A percentile compares a stretch with the other conserved stretches of the same genome.
Evolutionary conservation across 768 basidiomycete species (phyloP).

Genomic region (Mrakia blollopis): DNA sequence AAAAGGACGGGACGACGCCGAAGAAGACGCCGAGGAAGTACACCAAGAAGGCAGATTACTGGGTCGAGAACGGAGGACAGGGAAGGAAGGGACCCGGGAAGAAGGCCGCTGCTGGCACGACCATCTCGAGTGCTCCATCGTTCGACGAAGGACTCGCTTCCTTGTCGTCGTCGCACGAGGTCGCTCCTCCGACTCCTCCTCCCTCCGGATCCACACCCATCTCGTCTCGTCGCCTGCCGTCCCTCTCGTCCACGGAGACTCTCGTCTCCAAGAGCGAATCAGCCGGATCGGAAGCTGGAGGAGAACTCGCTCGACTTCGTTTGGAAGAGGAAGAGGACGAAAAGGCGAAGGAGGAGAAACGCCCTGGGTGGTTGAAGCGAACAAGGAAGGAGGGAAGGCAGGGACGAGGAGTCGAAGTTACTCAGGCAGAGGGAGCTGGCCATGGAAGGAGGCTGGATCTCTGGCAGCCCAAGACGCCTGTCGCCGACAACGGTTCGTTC

Average conservation of each 20-base stretch:
- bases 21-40: conserved; percentile 26
- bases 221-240: neutral
- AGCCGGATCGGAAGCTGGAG: neutral
- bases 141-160: neutral
- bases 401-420: conserved; percentile 21
- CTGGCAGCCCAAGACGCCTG: conserved; percentile 15
- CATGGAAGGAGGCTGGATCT: conserved; percentile 21
- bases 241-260: conserved; percentile 2
- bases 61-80: conserved; percentile 24
- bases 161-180: neutral
- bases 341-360: conserved; percentile 16
- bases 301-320: conserved; percentile 23
- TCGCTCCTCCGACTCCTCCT: neutral
- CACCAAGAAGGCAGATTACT: conserved; percentile 26
- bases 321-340: conserved; percentile 7
- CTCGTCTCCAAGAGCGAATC: neutral
- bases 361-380: conserved; percentile 27
- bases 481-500: neutral
- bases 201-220: neutral
- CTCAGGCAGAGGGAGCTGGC: neutral
- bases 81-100: conserved; percentile 17
- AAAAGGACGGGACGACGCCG: conserved; percentile 10
- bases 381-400: conserved; percentile 13
- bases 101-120: conserved; percentile 9
- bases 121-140: neutral